Conservation (phyloP, 495 filamentous ascomycete genomes). For the Talaromyces proteolyticus region DNA sequence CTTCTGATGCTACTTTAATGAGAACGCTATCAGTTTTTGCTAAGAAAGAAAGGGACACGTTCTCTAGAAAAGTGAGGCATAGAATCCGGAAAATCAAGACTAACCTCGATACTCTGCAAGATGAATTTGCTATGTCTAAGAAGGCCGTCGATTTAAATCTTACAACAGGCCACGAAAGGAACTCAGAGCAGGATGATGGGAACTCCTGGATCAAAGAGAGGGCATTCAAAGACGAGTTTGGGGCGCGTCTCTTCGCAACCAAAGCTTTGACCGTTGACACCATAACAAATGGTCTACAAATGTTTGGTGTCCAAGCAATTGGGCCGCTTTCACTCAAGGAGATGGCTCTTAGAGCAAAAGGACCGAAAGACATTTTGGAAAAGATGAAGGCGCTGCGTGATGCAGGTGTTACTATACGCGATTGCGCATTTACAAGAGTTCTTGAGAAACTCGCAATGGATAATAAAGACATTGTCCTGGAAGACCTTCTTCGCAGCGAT, state of each 20-base stretch:
- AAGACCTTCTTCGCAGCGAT: conserved; percentile 58
- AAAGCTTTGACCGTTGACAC: conserved; percentile 57
- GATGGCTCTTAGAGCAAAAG: conserved; percentile 55
- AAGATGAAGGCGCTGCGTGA: conserved; percentile 51
- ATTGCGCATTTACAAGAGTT: conserved; percentile 53
- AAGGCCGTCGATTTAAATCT: too few relatives aligned
- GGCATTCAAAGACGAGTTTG: conserved; percentile 50
- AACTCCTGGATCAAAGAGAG: conserved; percentile 15
- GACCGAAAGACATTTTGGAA: conserved; percentile 42
- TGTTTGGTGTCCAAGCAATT: conserved; percentile 59
- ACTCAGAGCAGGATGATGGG: background rate
- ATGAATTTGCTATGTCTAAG: too few relatives aligned
- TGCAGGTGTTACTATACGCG: conserved; percentile 51
- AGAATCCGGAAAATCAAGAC: background rate
- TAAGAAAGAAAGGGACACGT: background rate
- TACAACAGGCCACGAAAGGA: background rate
- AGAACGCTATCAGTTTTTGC: conserved; percentile 1
- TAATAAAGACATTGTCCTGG: conserved; percentile 49
- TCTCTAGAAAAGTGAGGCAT: conserved; percentile 1
- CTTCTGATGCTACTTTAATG: conserved; percentile 14
- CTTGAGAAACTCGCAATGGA: conserved; percentile 51
- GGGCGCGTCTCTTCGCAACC: conserved; percentile 69
- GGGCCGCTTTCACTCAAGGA: conserved; percentile 69
- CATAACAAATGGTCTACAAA: conserved; percentile 55
- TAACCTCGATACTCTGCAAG: background rate